phyloP scores from a whole-genome alignment of 1,139 yeast genomes.

The Geotrichum armillariae region DNA sequence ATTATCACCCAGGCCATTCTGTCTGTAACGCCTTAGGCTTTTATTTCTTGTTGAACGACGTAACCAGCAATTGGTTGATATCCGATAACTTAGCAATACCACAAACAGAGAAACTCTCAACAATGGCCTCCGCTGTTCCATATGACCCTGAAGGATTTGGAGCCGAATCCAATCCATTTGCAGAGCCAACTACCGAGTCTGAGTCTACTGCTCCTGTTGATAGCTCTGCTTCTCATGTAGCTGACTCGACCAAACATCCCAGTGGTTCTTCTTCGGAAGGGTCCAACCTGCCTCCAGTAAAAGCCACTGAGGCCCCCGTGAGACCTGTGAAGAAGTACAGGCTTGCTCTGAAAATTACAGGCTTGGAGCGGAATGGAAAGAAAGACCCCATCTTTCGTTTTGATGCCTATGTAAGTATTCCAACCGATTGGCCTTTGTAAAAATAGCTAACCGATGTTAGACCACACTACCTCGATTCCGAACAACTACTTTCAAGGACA shows the following conservation, averaged over 20 bases:
- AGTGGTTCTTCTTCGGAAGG: not conserved
- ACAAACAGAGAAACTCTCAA: not conserved
- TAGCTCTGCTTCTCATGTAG: not conserved
- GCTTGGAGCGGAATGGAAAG: conserved; percentile 49
- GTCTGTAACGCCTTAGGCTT: no score
- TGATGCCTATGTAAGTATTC: conserved; percentile 43
- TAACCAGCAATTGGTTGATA: no score
- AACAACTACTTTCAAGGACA: conserved; percentile 65
- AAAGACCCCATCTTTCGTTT: conserved; percentile 53
- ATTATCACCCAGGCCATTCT: no score
- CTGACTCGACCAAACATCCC: not conserved
- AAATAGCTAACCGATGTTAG: conserved; percentile 21
- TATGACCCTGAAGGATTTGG: conserved; percentile 33
- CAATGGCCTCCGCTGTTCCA: conserved; percentile 33
- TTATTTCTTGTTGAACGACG: no score
- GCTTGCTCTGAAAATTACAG: conserved; percentile 45
- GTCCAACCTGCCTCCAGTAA: not conserved
- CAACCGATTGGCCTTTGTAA: not conserved
- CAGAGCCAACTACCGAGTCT: conserved; percentile 13
- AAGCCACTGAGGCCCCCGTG: conserved; percentile 1
- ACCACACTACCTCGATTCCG: conserved; percentile 75
- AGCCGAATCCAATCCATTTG: conserved; percentile 33
- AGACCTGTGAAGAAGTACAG: conserved; percentile 33
- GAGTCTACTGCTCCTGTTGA: not conserved
- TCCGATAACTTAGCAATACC: no score